Base-by-base conservation (phyloP, 257 asterid genomes). In the Przewalskia tangutica region DNA sequence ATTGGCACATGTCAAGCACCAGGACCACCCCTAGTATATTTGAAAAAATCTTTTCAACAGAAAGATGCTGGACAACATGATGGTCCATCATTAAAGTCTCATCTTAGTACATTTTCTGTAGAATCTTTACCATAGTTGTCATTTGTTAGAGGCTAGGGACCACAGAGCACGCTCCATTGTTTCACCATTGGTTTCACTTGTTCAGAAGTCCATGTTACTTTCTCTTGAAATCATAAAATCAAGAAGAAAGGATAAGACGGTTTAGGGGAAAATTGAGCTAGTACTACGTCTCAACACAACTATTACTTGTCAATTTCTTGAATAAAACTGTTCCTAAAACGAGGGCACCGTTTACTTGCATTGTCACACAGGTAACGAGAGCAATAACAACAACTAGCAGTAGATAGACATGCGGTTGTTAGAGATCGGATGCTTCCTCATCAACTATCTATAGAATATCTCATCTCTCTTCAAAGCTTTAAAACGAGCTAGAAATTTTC, bases 1-100 rank as follows among this genome's bases (percentile, higher is more conserved):
- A 50, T 75, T 75, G 79, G 79, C 79, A 75, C 79, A 75, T 50
- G 79, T 50, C 54, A 75, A 73, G 23, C 23, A 75, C 62, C 79
- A 50, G 79, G 62, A 75, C 79, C 62, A 75, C 79, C 42, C 62
- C 40, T 11, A 63, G 18, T 16, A 4, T 36, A 14, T 36, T 66
- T 67, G 4, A 40, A 67, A 27, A 68, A 16, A 42, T 68, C 77
- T 42, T 42, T 68, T 42, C 34, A 42, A 68, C 36, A 68, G 80
- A 23, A 73, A 7, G 23, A 50, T 50, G 80, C 46, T 12, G 62
- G 62, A 75, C 62, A 75, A 50, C 62, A 50, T 75, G 8, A 75
- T 75, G 62, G 62, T 7, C 62, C 79, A 75, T 75, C 46, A 75
- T 75, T 50, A 75, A 48, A 51, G 79, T 51, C 46, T 75, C 38